Evolutionary conservation across 805 yeast genomes (phyloP).

Genomic region (Candida pseudofarinosa): DNA sequence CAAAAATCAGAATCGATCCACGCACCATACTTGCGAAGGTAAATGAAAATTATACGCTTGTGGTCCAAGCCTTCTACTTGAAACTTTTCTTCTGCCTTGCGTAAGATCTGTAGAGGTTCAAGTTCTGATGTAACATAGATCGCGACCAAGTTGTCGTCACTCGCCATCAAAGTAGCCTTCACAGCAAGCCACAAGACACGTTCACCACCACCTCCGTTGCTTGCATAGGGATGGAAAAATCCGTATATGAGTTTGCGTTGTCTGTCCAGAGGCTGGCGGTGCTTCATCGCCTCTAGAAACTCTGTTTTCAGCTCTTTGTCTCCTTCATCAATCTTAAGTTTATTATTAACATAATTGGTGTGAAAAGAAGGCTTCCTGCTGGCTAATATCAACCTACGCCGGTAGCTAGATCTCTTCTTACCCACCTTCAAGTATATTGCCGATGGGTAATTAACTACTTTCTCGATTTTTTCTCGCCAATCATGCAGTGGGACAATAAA

Average conservation of each 20-base stretch:
- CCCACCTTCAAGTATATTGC: slow-evolving; percentile 36
- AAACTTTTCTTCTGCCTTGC: slow-evolving; percentile 54
- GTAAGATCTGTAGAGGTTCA: slow-evolving; percentile 45
- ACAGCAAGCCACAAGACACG: slow-evolving; percentile 95
- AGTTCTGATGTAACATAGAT: slow-evolving; percentile 72
- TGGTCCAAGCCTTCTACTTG: slow-evolving; percentile 43
- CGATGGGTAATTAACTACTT: slow-evolving; percentile 28
- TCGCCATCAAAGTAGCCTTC: slow-evolving; percentile 53
- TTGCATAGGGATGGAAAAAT: slow-evolving; percentile 92
- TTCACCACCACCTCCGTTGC: slow-evolving; percentile 98
- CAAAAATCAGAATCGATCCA: slow-evolving; percentile 69
- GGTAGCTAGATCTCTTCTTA: slow-evolving; percentile 32
- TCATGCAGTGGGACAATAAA: slow-evolving; percentile 35
- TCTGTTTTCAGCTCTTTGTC: slow-evolving; percentile 20
- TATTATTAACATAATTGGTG: slow-evolving; percentile 34
- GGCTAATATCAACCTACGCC: slow-evolving; percentile 36
- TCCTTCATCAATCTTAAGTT: slow-evolving; percentile 27
- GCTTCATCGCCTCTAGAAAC: slow-evolving; percentile 24
- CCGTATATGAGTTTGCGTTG: slow-evolving; percentile 57
- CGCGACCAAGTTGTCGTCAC: slow-evolving; percentile 51
- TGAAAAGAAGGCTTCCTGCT: slow-evolving; percentile 34
- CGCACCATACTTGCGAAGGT: slow-evolving; percentile 47
- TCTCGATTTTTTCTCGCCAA: slow-evolving; percentile 33
- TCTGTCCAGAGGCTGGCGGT: slow-evolving; percentile 33
- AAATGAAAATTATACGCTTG: slow-evolving; percentile 57